These are phyloP conservation scores for Daldinia sp. DNA, from an alignment of 2,329 filamentous ascomycete species.

Conservation along the genomic window DNA sequence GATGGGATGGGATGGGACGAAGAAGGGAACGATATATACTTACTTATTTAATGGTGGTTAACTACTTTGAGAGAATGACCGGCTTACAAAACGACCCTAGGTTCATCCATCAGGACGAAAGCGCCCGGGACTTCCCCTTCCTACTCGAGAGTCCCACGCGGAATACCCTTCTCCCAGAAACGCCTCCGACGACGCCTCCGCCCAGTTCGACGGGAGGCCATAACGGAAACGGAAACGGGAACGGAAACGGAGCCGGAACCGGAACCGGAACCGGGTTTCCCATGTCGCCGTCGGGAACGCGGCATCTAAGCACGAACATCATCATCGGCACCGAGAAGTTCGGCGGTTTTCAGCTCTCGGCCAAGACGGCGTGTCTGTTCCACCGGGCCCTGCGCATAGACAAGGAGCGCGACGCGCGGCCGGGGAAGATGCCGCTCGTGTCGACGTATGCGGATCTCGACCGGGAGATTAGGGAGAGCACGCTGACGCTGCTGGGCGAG, in stretches of 20 bases:
- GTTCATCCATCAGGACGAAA: conserved; percentile 51
- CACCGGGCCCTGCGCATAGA: conserved; percentile 50
- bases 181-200: conserved; percentile 41
- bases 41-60: too few species aligned
- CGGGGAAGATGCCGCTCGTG: conserved; percentile 46
- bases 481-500: conserved; percentile 46
- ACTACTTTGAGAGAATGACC: background rate
- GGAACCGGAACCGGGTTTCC: conserved; percentile 2
- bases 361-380: conserved; percentile 50
- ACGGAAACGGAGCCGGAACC: background rate
- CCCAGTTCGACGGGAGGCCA: background rate
- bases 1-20: background rate
- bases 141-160: conserved; percentile 50
- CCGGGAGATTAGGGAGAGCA: conserved; percentile 48
- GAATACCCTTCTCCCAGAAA: conserved; percentile 49
- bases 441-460: conserved; percentile 48
- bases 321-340: conserved; percentile 42
- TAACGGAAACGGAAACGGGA: background rate
- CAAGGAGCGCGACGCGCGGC: conserved; percentile 45
- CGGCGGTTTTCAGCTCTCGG: conserved; percentile 50
- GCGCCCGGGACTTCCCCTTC: conserved; percentile 48
- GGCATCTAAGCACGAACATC: conserved; percentile 43
- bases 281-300: conserved; percentile 14
- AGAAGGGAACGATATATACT: background rate
- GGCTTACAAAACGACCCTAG: conserved; percentile 32